Percentiles rank a stretch among this genome's conserved stretches.
phyloP scores from a whole-genome alignment of 345 rosid species.

The Durio zibethinus region DNA sequence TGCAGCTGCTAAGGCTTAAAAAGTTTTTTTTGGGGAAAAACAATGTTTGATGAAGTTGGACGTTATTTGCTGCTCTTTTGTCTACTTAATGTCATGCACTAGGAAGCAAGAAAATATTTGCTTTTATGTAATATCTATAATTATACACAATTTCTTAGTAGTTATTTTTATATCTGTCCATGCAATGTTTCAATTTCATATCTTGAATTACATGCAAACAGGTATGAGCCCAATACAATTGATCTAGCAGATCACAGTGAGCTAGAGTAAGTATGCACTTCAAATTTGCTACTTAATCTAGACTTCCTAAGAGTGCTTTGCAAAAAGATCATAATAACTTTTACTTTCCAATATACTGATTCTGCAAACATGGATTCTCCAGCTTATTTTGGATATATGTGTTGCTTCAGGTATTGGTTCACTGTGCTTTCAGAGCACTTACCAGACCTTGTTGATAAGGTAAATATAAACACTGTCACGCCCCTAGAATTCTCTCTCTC shows the following conservation, averaged over 20 bases:
- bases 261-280: slow-evolving; percentile 69
- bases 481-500: background rate
- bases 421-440: slow-evolving; percentile 89
- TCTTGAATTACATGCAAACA: slow-evolving; percentile 25
- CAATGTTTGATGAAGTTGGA: background rate
- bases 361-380: slow-evolving; percentile 9
- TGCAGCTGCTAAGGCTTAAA: background rate
- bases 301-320: background rate
- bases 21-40: background rate
- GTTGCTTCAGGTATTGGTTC: slow-evolving; percentile 80
- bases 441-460: slow-evolving; percentile 96
- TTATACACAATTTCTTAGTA: background rate
- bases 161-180: slow-evolving; percentile 3
- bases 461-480: slow-evolving; percentile 22
- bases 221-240: slow-evolving; percentile 96
- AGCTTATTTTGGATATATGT: slow-evolving; percentile 15
- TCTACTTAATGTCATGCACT: too few relatives aligned
- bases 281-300: slow-evolving; percentile 1
- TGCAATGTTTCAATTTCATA: background rate
- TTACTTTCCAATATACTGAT: background rate
- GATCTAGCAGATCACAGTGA: slow-evolving; percentile 83
- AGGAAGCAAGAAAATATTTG: background rate
- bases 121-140: background rate
- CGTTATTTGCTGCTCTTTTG: background rate
- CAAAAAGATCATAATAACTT: background rate